These are phyloP conservation scores for Fraxinus platypoda DNA, from an alignment of 305 asterid species.

Conservation along the genomic window DNA sequence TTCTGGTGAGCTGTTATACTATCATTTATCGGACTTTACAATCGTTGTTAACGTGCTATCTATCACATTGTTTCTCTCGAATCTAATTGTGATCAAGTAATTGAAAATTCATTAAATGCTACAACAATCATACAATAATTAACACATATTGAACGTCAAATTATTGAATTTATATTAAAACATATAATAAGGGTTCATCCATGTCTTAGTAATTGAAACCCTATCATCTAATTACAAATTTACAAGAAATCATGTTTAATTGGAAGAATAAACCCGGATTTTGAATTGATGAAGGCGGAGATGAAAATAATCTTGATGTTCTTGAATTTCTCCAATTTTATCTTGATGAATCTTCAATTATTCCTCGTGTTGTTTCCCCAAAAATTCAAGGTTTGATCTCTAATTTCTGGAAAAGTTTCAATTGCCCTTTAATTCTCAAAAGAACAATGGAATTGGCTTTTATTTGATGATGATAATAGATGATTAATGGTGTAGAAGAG, in stretches of 20 bases:
- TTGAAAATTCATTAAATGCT: background rate
- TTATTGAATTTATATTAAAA: too few relatives aligned
- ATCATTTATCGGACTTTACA: too few relatives aligned
- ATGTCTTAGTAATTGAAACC: background rate
- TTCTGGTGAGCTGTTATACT: too few relatives aligned
- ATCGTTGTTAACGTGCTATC: background rate
- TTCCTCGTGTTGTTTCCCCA: background rate
- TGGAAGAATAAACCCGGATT: background rate
- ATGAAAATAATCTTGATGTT: background rate
- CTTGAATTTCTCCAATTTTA: too few relatives aligned
- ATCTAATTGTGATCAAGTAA: background rate
- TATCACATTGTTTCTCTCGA: too few relatives aligned
- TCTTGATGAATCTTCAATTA: background rate
- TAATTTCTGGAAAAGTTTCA: background rate
- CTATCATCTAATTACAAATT: background rate
- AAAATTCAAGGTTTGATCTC: background rate
- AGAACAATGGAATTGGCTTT: background rate
- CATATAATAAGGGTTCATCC: background rate
- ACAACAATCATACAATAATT: too few relatives aligned
- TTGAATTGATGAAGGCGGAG: background rate
- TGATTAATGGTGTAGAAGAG: background rate
- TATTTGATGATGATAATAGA: background rate
- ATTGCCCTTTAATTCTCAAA: background rate
- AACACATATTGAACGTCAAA: too few relatives aligned
- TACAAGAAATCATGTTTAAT: background rate